phyloP scores from a whole-genome alignment of 1,139 yeast species.

The Candida sp. region DNA sequence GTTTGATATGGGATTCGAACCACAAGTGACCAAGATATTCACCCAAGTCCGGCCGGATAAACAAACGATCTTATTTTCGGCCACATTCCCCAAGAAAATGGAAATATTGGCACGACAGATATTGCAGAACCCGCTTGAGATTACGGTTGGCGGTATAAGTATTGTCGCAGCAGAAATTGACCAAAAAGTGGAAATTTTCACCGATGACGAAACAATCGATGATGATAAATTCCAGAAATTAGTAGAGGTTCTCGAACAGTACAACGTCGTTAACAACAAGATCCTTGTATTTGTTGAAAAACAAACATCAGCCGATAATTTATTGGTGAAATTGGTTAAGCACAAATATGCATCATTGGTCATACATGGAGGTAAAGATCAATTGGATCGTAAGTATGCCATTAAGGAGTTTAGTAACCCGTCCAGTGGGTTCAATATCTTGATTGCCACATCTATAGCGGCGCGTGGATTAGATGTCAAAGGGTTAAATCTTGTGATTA shows the following conservation, averaged over 20 bases:
- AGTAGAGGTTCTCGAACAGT: slow-evolving; percentile 50
- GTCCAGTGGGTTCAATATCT: slow-evolving; percentile 53
- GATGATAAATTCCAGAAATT: slow-evolving; percentile 50
- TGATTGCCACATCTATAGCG: slow-evolving; percentile 91
- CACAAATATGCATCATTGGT: slow-evolving; percentile 61
- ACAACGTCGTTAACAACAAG: slow-evolving; percentile 33
- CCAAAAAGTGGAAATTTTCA: slow-evolving; percentile 65
- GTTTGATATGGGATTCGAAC: slow-evolving; percentile 98
- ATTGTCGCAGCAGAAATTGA: slow-evolving; percentile 79
- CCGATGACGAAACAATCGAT: slow-evolving; percentile 27
- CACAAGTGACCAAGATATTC: slow-evolving; percentile 85
- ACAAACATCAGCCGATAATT: slow-evolving; percentile 75
- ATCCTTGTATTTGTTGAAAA: slow-evolving; percentile 83
- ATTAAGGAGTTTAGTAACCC: slow-evolving; percentile 61
- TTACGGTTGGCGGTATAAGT: slow-evolving; percentile 79
- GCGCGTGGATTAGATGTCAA: slow-evolving; percentile 95
- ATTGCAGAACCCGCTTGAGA: slow-evolving; percentile 63
- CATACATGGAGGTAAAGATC: slow-evolving; percentile 93
- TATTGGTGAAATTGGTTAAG: slow-evolving; percentile 54
- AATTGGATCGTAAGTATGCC: slow-evolving; percentile 76
- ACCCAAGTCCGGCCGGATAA: slow-evolving; percentile 79
- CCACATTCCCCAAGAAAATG: slow-evolving; percentile 86
- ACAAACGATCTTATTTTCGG: slow-evolving; percentile 92
- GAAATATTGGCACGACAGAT: slow-evolving; percentile 70
- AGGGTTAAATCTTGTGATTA: slow-evolving; percentile 72